These are phyloP conservation scores for Podaxis mareebaensis DNA, from an alignment of 768 basidiomycete genomes.

Conservation along the genomic window DNA sequence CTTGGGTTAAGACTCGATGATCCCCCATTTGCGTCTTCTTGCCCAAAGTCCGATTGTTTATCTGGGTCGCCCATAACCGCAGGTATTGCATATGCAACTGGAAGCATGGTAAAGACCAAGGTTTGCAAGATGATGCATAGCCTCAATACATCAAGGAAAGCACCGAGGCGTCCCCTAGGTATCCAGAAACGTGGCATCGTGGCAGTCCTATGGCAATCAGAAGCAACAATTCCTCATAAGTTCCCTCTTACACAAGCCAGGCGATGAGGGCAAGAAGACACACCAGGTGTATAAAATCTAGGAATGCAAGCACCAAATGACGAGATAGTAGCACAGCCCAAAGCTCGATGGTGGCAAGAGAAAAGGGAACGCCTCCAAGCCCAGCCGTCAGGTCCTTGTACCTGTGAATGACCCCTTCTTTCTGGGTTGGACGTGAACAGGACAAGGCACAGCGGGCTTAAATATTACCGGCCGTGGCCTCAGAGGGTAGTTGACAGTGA, in stretches of 20 bases:
- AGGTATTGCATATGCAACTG: background rate
- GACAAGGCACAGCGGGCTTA: background rate
- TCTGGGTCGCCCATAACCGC: background rate
- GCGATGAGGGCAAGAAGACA: background rate
- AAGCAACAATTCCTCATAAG: background rate
- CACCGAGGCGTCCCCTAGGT: background rate
- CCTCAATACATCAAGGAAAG: background rate
- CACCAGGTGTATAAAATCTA: background rate
- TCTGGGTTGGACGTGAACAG: background rate
- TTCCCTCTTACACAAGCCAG: background rate
- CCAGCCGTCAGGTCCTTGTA: background rate
- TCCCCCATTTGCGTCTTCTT: background rate
- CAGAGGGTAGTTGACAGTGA: background rate
- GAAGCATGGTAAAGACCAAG: background rate
- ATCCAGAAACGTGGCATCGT: too few relatives aligned
- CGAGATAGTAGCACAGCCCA: background rate
- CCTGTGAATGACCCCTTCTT: background rate
- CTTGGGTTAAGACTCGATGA: background rate
- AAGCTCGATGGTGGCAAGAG: background rate
- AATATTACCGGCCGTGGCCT: background rate
- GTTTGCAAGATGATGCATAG: background rate
- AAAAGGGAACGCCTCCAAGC: background rate
- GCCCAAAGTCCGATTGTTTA: background rate
- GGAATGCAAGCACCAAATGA: background rate
- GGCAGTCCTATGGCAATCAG: too few relatives aligned